Evolutionary conservation across 1,284 basidiomycete species (phyloP).

Genomic region (Tilletia setariae): DNA sequence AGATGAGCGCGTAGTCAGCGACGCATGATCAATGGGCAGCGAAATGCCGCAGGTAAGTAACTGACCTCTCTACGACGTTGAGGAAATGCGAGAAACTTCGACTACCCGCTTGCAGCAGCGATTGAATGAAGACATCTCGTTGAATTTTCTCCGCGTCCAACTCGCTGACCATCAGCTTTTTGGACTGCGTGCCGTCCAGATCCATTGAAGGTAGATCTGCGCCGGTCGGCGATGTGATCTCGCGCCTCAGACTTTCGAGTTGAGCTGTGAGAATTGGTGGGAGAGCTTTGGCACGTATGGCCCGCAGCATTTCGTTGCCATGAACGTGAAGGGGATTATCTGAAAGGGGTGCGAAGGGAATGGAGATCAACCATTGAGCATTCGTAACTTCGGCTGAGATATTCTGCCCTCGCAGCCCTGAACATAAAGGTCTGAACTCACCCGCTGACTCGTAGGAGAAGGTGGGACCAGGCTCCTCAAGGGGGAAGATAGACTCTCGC

Average conservation of each 20-base stretch:
- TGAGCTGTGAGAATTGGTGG: conserved; percentile 75
- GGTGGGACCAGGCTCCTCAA: conserved; percentile 73
- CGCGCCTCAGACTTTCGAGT: conserved; percentile 61
- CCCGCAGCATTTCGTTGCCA: conserved; percentile 74
- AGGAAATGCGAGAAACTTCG: conserved; percentile 97
- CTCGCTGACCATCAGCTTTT: conserved; percentile 43
- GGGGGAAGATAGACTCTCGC: conserved; percentile 67
- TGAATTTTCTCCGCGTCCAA: conserved; percentile 65
- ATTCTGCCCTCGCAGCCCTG: not conserved
- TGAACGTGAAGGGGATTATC: conserved; percentile 73
- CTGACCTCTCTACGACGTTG: conserved; percentile 79
- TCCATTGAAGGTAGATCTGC: conserved; percentile 60
- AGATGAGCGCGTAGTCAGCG: not conserved
- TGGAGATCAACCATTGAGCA: not conserved
- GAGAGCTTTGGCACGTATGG: conserved; percentile 69
- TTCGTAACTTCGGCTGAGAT: not conserved
- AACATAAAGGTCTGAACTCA: conserved; percentile 50
- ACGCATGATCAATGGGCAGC: not conserved
- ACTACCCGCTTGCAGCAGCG: conserved; percentile 82
- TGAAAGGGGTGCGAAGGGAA: conserved; percentile 41
- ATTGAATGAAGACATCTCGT: conserved; percentile 80
- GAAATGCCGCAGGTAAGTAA: not conserved
- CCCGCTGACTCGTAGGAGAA: conserved; percentile 78
- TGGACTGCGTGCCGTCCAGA: conserved; percentile 52
- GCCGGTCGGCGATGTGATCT: conserved; percentile 52